Evolutionary conservation across 352 stramenopile species (phyloP), one percentile per base, ranked within the genome.

Genomic region (Phytophthora agathidicida): DNA sequence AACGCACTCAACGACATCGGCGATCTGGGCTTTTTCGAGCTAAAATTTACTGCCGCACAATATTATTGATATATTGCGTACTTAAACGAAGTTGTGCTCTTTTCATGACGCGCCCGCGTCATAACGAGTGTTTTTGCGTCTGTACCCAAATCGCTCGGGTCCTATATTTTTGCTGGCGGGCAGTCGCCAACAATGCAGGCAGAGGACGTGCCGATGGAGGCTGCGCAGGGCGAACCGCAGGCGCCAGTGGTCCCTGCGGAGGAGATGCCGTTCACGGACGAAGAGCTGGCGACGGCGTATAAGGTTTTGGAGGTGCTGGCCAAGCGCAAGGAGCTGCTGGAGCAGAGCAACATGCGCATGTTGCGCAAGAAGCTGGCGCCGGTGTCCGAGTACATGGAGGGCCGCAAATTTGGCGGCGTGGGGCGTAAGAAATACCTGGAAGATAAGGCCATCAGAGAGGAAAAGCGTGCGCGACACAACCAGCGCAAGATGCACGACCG

Each of bases 401-500:
- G 61, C 38, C 86, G 86, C 55, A 96, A 96, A 64, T 96, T 91
- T 54, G 83, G 84, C 19, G 86, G 86, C 7, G 72, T 87, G 41
- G 82, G 83, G 3, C 84, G 86, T 36, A 96, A 96, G 54, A 93
- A 96, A 55, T 96, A 94, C 65, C 55, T 96, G 8, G 84, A 96
- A 38, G 86, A 96, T 65, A 94, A 96, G 65, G 81, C 91, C 28
- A 72, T 96, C 35, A 77, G 81, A 27, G 84, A 93, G 35, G 86
- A 96, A 47, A 96, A 96, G 53, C 84, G 85, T 3, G 86, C 86
- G 32, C 84, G 86, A 5, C 55, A 86, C 24, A 93, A 94, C 63
- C 83, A 94, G 72, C 80, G 83, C 48, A 89, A 89, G 60, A 94
- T 96, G 85, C 86, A 93, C 52, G 86, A 98, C 74, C 83, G 88